Evolutionary conservation across 192 early-diverging fungal genomes (phyloP), one percentile per base, ranked within the genome.

Genomic region (Linnemannia exigua): DNA sequence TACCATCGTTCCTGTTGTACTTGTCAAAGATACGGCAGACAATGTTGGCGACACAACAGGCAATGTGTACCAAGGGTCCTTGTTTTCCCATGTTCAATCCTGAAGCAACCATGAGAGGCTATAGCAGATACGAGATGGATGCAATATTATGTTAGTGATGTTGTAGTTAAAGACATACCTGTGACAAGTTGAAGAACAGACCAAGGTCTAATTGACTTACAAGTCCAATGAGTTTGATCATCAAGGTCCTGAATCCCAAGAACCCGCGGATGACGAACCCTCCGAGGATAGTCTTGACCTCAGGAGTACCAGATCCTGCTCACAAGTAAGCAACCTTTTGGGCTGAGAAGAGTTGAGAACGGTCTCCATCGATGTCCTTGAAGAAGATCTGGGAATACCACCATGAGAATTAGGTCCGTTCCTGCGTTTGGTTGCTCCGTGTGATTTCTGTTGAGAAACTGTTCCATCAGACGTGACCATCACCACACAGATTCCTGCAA

Each of bases 201-300:
- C 0, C 14, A 14, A 14, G 2, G 37, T 25, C 22, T 35, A 77
- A 44, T 31, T 25, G 44, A 70, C 91, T 74, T 89, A 98, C 96
- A 82, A 98, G 84, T n/a, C 97, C 98, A 67, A 98, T 88, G 25
- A 93, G 93, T 74, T 99, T 99, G 63, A 98, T 96, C 82, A 97
- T 75, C 36, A 99, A 90, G n/a, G 98, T 99, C 88, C 95, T 93
- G 54, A 95, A 93, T 38, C 97, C 98, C 70, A 99, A 87, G 89
- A 99, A 99, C 44, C 95, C 94, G 54, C 95, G 91, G 63, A 99
- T 98, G 28, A 97, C 95, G 87, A 98, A 99, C 4, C 98, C 97
- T 35, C 97, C 95, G 52, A 98, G 85, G 46, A 98, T 98, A 9
- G 96, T 96, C 84, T 99, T 99, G 67, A 99, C 95, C 89, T 99